Evolutionary conservation across 2,329 filamentous ascomycete genomes (phyloP), one percentile per base, ranked within the genome.

Genomic region (Colletotrichum costaricense): DNA sequence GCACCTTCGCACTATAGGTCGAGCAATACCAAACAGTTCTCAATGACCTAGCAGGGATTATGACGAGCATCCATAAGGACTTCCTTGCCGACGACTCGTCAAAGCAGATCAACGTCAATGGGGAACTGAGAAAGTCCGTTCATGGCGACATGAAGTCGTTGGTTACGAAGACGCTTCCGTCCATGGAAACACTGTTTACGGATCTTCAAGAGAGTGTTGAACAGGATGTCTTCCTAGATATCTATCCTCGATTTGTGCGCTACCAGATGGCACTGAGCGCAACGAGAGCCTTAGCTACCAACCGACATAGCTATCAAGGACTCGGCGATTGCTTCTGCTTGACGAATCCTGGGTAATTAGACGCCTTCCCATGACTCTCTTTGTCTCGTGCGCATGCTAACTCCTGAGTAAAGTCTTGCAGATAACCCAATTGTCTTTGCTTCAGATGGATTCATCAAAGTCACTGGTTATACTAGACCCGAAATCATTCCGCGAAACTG

Each of bases 291-390:
- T 78, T 90, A 5, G 82, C 86, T 1, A 76, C 69, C 5, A 77
- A 78, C 9, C 74, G 76, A 6, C 80, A 80, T 5, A 77, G 82
- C 66, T 91, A 87, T 66, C 86, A 86, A 4, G 90, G 90, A 0
- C 82, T 92, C 0, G 90, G 89, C 5, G 85, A 89, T 64, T 89
- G 89, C 49, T 91, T 92, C 74, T 89, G 88, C 68, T 77, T 92
- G 14, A 90, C 88, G 1, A 86, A 91, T 77, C 87, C 87, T 3
- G 19, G 14, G 72, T 74, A 58, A 72, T 19, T 46, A 4, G 63
- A 38, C 14, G 19, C 52, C 14, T 9, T 38, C 19, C 6, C 9
- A 9, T 33, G 22, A 2, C 3, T 1, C 6, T 6, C 2, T 9
- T 24, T 12, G 3, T n/a, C 2, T 19, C 19, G 11, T 2, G 19